A percentile compares a stretch with the other conserved stretches of the same genome.
phyloP scores from a whole-genome alignment of 202 grass and related monocot genomes.

The Zizania palustris region DNA sequence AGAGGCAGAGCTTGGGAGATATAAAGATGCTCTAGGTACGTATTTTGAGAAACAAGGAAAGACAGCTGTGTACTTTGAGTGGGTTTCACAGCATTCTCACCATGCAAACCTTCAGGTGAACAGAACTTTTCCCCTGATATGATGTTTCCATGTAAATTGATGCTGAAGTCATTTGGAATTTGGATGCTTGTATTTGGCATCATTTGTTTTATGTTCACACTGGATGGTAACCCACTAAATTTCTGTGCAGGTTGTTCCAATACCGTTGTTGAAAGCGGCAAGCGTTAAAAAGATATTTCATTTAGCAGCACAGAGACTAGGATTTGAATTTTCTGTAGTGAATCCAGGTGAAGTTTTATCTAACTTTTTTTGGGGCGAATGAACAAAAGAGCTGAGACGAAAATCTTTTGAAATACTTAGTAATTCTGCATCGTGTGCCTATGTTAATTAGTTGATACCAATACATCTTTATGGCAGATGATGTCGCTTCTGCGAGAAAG shows the following conservation, averaged over 20 bases:
- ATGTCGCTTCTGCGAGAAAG: constrained; percentile 18
- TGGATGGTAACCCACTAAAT: constrained; percentile 36
- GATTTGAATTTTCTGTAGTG: constrained; percentile 77
- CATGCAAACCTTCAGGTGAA: constrained; percentile 95
- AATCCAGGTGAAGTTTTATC: constrained; percentile 56
- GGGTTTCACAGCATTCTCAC: constrained; percentile 63
- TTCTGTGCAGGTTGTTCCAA: constrained; percentile 66
- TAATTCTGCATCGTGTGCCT: not conserved
- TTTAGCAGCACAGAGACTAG: constrained; percentile 74
- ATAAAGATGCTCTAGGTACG: constrained; percentile 62
- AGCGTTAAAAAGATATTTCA: constrained; percentile 80
- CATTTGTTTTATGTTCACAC: constrained; percentile 20
- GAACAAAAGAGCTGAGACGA: not conserved
- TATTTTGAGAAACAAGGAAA: constrained; percentile 81
- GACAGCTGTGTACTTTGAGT: constrained; percentile 76
- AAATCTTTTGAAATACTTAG: not conserved
- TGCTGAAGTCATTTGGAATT: not conserved
- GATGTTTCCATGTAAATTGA: constrained; percentile 3
- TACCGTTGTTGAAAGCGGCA: constrained; percentile 61
- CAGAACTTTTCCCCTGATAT: constrained; percentile 5
- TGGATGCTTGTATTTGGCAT: not conserved
- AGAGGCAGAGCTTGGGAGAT: constrained; percentile 75
- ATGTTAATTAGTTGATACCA: constrained; percentile 30
- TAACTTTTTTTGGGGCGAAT: not conserved
- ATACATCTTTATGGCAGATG: constrained; percentile 27